A percentile compares a stretch with the other conserved stretches of the same genome.
Conservation (phyloP, 83 land plant species). For the Picea engelmannii region DNA sequence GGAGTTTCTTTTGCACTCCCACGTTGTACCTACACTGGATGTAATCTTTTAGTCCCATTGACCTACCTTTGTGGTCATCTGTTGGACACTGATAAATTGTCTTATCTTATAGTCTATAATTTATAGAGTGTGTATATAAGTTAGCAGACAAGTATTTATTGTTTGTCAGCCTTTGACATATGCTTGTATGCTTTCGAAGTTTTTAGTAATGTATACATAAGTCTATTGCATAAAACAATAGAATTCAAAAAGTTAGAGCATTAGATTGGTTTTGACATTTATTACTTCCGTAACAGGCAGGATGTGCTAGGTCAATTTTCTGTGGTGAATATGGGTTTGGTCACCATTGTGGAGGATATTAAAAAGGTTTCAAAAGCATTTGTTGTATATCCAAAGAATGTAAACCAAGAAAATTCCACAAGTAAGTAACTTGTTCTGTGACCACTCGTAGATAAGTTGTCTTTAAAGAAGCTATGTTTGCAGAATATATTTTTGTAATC, state of each 20-base stretch:
- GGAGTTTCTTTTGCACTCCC: no score
- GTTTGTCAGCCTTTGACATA: not conserved
- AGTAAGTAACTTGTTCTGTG: constrained; percentile 44
- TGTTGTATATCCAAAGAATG: constrained; percentile 89
- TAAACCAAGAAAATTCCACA: constrained; percentile 87
- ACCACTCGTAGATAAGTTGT: not conserved
- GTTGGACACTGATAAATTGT: no score
- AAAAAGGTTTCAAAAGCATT: constrained; percentile 91
- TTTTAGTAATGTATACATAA: no score
- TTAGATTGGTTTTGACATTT: constrained; percentile 8
- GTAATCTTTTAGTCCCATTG: no score
- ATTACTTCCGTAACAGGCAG: constrained; percentile 51
- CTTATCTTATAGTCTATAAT: no score
- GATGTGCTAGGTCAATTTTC: constrained; percentile 92
- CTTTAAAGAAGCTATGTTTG: not conserved
- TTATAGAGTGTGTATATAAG: not conserved
- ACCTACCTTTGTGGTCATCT: no score
- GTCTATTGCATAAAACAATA: no score
- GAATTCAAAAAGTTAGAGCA: constrained; percentile 1
- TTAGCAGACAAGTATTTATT: not conserved
- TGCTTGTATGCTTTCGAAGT: constrained; percentile 2
- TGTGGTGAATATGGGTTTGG: constrained; percentile 92
- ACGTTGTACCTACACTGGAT: no score
- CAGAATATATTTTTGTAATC: no score
- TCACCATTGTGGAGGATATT: constrained; percentile 94